These are phyloP conservation scores for Lipomyces kockii DNA, from an alignment of 805 yeast species.

Conservation along the genomic window DNA sequence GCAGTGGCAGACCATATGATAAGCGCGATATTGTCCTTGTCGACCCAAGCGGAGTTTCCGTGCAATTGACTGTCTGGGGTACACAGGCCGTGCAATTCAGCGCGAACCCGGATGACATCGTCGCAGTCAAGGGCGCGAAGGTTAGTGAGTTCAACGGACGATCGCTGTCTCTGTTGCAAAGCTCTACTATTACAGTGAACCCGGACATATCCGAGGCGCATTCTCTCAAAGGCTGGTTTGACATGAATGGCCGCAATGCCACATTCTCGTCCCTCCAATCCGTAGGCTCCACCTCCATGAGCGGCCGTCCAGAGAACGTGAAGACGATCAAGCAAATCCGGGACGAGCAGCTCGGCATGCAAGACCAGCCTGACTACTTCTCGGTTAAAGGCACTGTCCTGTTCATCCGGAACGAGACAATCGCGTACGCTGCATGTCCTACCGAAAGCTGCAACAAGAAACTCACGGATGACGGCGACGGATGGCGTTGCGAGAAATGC, in stretches of 20 bases:
- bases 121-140: slow-evolving; percentile 89
- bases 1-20: slow-evolving; percentile 88
- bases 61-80: slow-evolving; percentile 89
- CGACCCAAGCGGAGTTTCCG: slow-evolving; percentile 78
- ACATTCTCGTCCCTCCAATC: slow-evolving; percentile 58
- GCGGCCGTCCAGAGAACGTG: slow-evolving; percentile 58
- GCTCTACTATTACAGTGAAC: slow-evolving; percentile 74
- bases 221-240: slow-evolving; percentile 93
- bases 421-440: slow-evolving; percentile 89
- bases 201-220: slow-evolving; percentile 92
- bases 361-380: slow-evolving; percentile 81
- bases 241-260: slow-evolving; percentile 69
- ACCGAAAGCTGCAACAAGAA: slow-evolving; percentile 80
- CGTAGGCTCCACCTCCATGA: slow-evolving; percentile 40
- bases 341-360: slow-evolving; percentile 67
- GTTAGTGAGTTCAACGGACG: slow-evolving; percentile 89
- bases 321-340: slow-evolving; percentile 69
- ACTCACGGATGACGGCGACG: slow-evolving; percentile 71
- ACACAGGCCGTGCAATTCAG: slow-evolving; percentile 78
- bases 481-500: slow-evolving; percentile 94
- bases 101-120: slow-evolving; percentile 69
- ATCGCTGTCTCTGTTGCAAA: slow-evolving; percentile 75
- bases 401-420: slow-evolving; percentile 71
- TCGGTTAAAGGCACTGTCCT: slow-evolving; percentile 73
- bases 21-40: slow-evolving; percentile 88